phyloP scores from a whole-genome alignment of 2,329 filamentous ascomycete species.

The Hymenoscyphus scutula region DNA sequence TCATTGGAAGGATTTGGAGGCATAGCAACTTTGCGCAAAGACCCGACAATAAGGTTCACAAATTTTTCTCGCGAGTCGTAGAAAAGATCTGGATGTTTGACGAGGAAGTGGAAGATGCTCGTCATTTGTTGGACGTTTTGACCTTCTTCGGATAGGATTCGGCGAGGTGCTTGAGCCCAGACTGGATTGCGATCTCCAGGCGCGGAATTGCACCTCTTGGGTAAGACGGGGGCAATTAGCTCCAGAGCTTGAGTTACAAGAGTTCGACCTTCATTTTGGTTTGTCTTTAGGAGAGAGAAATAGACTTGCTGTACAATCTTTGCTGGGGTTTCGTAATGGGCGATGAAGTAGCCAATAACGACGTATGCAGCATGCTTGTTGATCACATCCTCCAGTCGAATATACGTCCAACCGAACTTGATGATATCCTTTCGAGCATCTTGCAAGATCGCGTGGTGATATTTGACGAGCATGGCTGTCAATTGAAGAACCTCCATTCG shows the following conservation, averaged over 20 bases:
- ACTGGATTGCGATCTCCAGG: conserved; percentile 71
- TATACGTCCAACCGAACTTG: conserved; percentile 99
- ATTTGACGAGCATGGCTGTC: conserved; percentile 92
- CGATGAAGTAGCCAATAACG: conserved; percentile 95
- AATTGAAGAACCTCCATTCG: conserved; percentile 94
- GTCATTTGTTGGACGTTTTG: conserved; percentile 95
- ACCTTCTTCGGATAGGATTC: conserved; percentile 89
- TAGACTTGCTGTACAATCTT: conserved; percentile 98
- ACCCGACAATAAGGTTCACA: conserved; percentile 81
- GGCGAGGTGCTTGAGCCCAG: conserved; percentile 87
- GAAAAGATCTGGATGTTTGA: conserved; percentile 88
- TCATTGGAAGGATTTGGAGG: conserved; percentile 85
- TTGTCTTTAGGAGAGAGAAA: conserved; percentile 82
- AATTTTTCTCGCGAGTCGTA: conserved; percentile 94
- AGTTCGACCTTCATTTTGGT: conserved; percentile 89
- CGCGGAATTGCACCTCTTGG: conserved; percentile 71
- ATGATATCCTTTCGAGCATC: conserved; percentile 97
- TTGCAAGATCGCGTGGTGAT: conserved; percentile 82
- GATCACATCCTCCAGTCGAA: conserved; percentile 95
- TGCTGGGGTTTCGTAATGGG: conserved; percentile 89
- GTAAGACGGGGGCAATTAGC: conserved; percentile 89
- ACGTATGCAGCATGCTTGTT: conserved; percentile 99
- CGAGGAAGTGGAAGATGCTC: conserved; percentile 95
- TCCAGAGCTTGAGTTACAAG: conserved; percentile 93
- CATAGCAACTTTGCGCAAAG: conserved; percentile 81